Evolutionary conservation across 2,329 filamentous ascomycete species (phyloP).

Genomic region (Botrytis fragariae): DNA sequence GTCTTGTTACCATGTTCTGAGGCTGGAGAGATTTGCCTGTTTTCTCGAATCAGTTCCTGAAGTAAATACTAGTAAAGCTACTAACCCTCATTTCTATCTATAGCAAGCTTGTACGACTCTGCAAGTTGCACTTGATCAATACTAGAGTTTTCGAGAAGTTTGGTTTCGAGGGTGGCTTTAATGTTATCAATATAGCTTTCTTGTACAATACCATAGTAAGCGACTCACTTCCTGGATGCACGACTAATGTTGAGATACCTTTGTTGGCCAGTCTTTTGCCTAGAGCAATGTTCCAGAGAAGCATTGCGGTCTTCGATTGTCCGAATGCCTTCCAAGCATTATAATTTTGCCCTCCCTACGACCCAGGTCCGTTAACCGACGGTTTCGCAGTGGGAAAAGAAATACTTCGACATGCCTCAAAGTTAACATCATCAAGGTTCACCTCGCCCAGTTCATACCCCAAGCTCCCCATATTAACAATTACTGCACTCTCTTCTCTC

Average conservation of each 20-base stretch:
- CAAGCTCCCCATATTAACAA: constrained; percentile 44
- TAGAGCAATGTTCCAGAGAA: not conserved
- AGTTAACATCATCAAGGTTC: constrained; percentile 42
- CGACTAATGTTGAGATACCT: not conserved
- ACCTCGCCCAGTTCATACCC: constrained; percentile 41
- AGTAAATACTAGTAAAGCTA: not conserved
- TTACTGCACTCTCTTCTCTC: constrained; percentile 26
- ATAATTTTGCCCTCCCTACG: not conserved
- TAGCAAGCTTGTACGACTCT: not conserved
- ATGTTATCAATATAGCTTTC: not conserved
- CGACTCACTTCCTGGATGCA: not conserved
- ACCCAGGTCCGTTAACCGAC: not conserved
- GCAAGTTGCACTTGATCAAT: not conserved
- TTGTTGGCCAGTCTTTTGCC: not conserved
- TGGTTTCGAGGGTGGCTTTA: not conserved
- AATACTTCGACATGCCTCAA: constrained; percentile 23
- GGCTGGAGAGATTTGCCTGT: not conserved
- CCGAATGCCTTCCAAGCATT: constrained; percentile 1
- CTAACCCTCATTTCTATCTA: not conserved
- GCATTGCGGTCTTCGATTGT: not conserved
- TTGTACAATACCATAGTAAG: not conserved
- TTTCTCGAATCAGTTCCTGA: not conserved
- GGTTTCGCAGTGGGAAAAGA: not conserved
- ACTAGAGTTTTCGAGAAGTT: not conserved
- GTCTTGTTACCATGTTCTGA: not conserved